phyloP scores from a whole-genome alignment of 208 protist species.

The Spongospora subterranea region DNA sequence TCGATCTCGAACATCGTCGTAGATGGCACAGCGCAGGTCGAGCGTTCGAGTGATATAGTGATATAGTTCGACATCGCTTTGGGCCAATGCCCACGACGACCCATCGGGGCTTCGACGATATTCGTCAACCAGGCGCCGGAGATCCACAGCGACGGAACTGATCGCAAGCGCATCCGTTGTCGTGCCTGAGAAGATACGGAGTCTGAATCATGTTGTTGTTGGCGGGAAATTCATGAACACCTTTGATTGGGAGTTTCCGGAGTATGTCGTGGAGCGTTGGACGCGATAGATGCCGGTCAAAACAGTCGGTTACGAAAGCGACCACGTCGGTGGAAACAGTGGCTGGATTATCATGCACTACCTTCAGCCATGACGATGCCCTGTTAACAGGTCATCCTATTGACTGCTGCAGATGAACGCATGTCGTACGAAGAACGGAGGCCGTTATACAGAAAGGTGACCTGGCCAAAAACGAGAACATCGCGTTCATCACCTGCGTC shows the following conservation, averaged over 20 bases:
- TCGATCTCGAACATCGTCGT: neutral
- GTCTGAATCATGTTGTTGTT: neutral
- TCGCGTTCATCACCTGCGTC: neutral
- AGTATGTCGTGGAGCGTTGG: neutral
- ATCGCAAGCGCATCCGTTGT: neutral
- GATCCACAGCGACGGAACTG: neutral
- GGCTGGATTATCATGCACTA: neutral
- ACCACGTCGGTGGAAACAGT: neutral
- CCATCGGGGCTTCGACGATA: neutral
- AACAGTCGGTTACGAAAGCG: neutral
- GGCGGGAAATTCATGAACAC: neutral
- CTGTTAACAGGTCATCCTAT: neutral
- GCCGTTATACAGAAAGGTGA: neutral
- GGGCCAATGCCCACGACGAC: neutral
- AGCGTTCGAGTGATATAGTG: neutral
- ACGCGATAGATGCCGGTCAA: neutral
- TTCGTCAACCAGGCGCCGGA: conserved; percentile 23
- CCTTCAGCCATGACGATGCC: neutral
- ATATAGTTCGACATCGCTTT: conserved; percentile 17
- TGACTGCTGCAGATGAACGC: neutral
- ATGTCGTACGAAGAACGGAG: neutral
- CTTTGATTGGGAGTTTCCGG: neutral
- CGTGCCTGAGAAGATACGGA: neutral
- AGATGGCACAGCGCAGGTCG: neutral
- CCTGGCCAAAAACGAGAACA: neutral